Evolutionary conservation across 352 stramenopile genomes (phyloP).

Genomic region (Globisporangium mamillatum): DNA sequence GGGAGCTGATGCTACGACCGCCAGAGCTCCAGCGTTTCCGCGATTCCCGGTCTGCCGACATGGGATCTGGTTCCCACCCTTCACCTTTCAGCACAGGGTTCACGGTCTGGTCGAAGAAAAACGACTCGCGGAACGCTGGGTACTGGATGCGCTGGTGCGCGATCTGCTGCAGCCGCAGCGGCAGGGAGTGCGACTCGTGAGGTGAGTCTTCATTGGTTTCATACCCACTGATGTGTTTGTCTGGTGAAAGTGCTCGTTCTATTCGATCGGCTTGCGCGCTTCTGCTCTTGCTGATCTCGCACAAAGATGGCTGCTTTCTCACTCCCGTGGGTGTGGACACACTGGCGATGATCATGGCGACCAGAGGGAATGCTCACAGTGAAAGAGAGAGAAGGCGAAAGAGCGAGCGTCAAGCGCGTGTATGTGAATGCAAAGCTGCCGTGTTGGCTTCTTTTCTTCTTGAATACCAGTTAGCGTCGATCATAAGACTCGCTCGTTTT

Average conservation of each 20-base stretch:
- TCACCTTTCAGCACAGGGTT: slow-evolving; percentile 48
- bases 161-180: slow-evolving; percentile 13
- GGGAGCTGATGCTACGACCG: slow-evolving; percentile 39
- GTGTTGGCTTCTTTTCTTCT: not conserved
- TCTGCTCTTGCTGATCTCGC: not conserved
- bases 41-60: slow-evolving; percentile 38
- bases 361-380: not conserved
- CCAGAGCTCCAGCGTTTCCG: slow-evolving; percentile 48
- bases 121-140: slow-evolving; percentile 55
- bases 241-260: not conserved
- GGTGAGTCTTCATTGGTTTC: not conserved
- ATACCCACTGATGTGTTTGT: not conserved
- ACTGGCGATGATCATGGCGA: slow-evolving; percentile 17
- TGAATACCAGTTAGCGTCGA: not conserved
- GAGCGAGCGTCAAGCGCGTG: not conserved
- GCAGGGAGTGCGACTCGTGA: not conserved
- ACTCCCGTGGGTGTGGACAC: not conserved
- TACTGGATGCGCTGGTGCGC: slow-evolving; percentile 30
- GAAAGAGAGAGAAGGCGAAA: too few relatives aligned
- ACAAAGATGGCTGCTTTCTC: not conserved
- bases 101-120: slow-evolving; percentile 53
- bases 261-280: not conserved
- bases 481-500: slow-evolving; percentile 1
- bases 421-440: not conserved
- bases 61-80: slow-evolving; percentile 29